Evolutionary conservation across 2,329 filamentous ascomycete species (phyloP).

Genomic region (Nigrospora oryzae): DNA sequence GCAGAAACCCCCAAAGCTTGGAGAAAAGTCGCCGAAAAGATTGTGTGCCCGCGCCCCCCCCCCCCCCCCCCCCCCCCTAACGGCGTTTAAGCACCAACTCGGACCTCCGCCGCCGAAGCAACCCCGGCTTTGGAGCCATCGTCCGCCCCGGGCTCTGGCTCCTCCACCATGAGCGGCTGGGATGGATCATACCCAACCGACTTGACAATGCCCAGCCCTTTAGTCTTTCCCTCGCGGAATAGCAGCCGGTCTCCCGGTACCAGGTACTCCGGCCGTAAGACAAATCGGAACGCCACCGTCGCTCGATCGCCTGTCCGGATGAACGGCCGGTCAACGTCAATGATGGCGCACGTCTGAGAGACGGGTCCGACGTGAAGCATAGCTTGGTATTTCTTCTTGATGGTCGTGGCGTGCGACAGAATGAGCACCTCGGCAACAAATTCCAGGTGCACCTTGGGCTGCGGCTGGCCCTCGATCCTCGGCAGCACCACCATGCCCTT

Average conservation of each 20-base stretch:
- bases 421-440: constrained; percentile 88
- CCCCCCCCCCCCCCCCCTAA: too few relatives aligned
- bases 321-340: constrained; percentile 92
- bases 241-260: constrained; percentile 81
- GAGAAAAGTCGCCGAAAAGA: too few relatives aligned
- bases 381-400: constrained; percentile 93
- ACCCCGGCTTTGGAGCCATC: too few relatives aligned
- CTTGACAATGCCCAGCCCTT: constrained; percentile 92
- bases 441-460: constrained; percentile 63
- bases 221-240: constrained; percentile 91
- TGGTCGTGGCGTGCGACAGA: constrained; percentile 90
- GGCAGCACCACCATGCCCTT: constrained; percentile 97
- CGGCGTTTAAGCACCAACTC: too few relatives aligned
- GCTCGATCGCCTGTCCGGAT: constrained; percentile 94
- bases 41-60: too few relatives aligned
- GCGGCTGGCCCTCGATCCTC: constrained; percentile 64
- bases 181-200: constrained; percentile 73
- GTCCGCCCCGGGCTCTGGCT: too few relatives aligned
- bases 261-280: constrained; percentile 89
- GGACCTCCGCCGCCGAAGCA: too few relatives aligned
- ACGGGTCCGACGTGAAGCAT: constrained; percentile 97
- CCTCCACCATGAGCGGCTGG: neutral
- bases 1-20: too few relatives aligned
- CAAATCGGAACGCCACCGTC: constrained; percentile 86
- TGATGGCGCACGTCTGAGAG: constrained; percentile 91